A percentile compares a stretch with the other conserved stretches of the same genome.
Conservation (phyloP, 768 basidiomycete species). For the Cystobasidium onofrii region DNA sequence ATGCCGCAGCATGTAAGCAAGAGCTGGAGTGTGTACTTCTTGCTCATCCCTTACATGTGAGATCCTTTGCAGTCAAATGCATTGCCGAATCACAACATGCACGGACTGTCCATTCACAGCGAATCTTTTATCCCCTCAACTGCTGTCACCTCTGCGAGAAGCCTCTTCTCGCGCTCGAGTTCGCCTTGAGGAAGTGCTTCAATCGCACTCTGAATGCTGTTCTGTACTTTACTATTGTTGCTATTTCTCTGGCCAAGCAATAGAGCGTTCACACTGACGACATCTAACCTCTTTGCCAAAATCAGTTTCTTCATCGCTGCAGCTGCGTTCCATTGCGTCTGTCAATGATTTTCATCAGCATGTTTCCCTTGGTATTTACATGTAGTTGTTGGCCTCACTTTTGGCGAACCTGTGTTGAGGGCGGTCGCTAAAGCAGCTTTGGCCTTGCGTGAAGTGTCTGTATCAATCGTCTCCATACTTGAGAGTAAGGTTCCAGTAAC, state of each 20-base stretch:
- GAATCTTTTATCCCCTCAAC: too few relatives aligned
- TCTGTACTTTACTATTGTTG: not conserved
- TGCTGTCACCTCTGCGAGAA: too few relatives aligned
- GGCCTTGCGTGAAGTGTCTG: not conserved
- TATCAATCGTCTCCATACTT: not conserved
- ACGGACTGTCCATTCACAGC: too few relatives aligned
- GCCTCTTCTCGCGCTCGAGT: too few relatives aligned
- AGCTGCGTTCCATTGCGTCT: not conserved
- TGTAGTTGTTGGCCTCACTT: not conserved
- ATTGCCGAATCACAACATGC: too few relatives aligned
- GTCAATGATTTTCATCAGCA: not conserved
- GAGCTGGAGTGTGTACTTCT: too few relatives aligned
- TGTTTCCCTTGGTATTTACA: too few relatives aligned
- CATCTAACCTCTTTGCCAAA: not conserved
- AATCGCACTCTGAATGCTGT: not conserved
- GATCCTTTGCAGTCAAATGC: too few relatives aligned
- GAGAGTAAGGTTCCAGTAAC: not conserved
- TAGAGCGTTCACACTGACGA: not conserved
- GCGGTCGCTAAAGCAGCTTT: not conserved
- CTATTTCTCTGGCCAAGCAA: not conserved
- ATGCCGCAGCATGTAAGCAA: too few relatives aligned
- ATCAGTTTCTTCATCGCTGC: not conserved
- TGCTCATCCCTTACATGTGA: too few relatives aligned
- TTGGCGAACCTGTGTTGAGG: not conserved
- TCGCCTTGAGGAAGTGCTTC: not conserved